These are phyloP conservation scores for Suhomyces anneliseae DNA, from an alignment of 1,139 yeast species.

Conservation along the genomic window DNA sequence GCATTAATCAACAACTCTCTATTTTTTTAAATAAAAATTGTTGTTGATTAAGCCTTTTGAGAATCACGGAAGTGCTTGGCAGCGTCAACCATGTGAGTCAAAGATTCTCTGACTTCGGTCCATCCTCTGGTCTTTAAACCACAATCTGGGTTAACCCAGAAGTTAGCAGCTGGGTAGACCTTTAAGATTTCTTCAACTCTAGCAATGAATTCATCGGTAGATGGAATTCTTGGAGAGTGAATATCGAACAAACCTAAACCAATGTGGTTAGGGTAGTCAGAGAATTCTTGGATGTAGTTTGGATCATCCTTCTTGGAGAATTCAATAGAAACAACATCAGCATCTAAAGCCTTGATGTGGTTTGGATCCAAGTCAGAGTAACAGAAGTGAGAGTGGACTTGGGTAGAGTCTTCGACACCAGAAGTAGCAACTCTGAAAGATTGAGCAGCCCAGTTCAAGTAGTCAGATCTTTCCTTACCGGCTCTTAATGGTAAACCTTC, in stretches of 20 bases:
- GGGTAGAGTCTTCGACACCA: constrained; percentile 93
- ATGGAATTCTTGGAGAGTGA: constrained; percentile 99
- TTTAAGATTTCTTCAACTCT: constrained; percentile 93
- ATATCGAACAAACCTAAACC: constrained; percentile 99
- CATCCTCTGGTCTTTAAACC: constrained; percentile 98
- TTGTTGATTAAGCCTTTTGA: neutral
- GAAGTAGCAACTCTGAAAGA: constrained; percentile 99
- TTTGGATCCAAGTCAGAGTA: constrained; percentile 99
- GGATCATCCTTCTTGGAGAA: constrained; percentile 99
- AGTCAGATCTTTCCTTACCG: constrained; percentile 94
- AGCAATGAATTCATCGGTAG: constrained; percentile 90
- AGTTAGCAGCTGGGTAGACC: constrained; percentile 95
- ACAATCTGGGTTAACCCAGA: constrained; percentile 99
- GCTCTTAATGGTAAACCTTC: constrained; percentile 99
- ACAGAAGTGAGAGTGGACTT: constrained; percentile 99
- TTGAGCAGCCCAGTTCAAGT: constrained; percentile 98
- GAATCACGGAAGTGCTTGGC: constrained; percentile 87
- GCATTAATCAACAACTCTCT: constrained; percentile 5
- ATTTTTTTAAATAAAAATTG: constrained; percentile 27
- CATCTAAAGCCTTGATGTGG: constrained; percentile 99
- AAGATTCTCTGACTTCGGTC: constrained; percentile 82
- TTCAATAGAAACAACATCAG: constrained; percentile 98
- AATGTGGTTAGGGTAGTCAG: constrained; percentile 98
- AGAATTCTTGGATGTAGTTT: constrained; percentile 94
- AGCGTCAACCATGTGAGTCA: constrained; percentile 98